These are phyloP conservation scores for Paracorniculantispora psalliotae DNA, from an alignment of 2,329 filamentous ascomycete genomes.

Conservation along the genomic window DNA sequence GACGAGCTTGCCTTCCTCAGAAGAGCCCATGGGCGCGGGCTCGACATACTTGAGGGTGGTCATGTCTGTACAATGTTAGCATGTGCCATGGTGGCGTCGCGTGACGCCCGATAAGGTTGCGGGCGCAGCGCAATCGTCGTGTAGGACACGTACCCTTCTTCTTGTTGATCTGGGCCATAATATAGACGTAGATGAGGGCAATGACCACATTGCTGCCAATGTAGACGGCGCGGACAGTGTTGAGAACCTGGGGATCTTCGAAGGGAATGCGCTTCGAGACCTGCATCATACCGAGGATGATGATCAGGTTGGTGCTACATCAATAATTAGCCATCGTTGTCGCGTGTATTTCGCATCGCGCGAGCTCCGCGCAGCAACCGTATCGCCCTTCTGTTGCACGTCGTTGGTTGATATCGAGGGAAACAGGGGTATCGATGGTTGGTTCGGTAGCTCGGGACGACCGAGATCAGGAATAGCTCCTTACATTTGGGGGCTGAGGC, in stretches of 20 bases:
- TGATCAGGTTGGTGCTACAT: constrained; percentile 79
- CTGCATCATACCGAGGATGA: constrained; percentile 98
- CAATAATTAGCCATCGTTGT: background rate
- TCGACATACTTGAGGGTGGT: constrained; percentile 99
- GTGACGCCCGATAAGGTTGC: background rate
- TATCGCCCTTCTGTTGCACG: background rate
- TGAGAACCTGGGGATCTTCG: constrained; percentile 67
- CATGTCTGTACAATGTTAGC: constrained; percentile 58
- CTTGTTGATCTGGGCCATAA: constrained; percentile 80
- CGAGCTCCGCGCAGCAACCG: background rate
- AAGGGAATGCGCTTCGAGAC: constrained; percentile 93
- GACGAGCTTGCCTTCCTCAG: constrained; percentile 91
- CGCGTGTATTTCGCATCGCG: background rate
- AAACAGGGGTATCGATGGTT: background rate
- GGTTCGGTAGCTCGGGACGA: background rate
- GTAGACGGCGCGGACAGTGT: constrained; percentile 51
- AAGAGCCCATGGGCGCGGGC: constrained; percentile 85
- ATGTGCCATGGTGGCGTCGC: background rate
- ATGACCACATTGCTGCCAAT: constrained; percentile 73
- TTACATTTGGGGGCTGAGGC: constrained; percentile 61
- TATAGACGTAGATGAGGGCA: constrained; percentile 75
- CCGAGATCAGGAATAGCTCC: constrained; percentile 19
- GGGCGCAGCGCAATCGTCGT: background rate
- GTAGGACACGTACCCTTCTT: constrained; percentile 74
- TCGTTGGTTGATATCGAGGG: background rate